phyloP scores from a whole-genome alignment of 257 asterid genomes.

The Solanum virginianum region DNA sequence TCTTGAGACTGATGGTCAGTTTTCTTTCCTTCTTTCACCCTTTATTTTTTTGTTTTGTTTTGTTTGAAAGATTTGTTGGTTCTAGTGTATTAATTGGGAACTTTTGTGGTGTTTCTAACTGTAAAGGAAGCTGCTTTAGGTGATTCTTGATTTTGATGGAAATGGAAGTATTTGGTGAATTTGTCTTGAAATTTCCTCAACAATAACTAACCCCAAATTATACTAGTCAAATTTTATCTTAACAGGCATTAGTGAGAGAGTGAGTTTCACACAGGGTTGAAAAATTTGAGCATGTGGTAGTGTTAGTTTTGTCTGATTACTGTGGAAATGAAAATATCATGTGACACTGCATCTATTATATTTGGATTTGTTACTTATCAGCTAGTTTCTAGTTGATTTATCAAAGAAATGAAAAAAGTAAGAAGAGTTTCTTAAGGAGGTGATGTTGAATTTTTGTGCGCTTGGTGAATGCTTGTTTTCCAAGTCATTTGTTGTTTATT shows the following conservation, averaged over 20 bases:
- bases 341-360: neutral
- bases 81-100: neutral
- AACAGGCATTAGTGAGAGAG: neutral
- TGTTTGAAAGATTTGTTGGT: neutral
- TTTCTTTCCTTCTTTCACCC: neutral
- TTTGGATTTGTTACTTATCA: neutral
- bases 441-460: neutral
- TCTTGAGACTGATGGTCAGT: slow-evolving; percentile 80
- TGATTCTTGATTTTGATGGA: neutral
- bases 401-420: neutral
- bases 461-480: neutral
- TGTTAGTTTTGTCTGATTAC: too few relatives aligned
- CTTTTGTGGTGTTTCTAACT: neutral
- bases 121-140: neutral
- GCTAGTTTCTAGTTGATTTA: neutral
- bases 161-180: neutral
- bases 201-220: neutral
- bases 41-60: neutral
- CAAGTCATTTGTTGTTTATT: neutral
- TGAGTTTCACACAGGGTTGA: neutral
- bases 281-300: neutral
- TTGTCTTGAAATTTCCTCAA: neutral
- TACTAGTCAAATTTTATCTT: neutral
- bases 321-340: neutral
- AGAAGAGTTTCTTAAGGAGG: neutral